These are phyloP conservation scores for Phytophthora sp. DNA, from an alignment of 352 stramenopile species.

Conservation along the genomic window DNA sequence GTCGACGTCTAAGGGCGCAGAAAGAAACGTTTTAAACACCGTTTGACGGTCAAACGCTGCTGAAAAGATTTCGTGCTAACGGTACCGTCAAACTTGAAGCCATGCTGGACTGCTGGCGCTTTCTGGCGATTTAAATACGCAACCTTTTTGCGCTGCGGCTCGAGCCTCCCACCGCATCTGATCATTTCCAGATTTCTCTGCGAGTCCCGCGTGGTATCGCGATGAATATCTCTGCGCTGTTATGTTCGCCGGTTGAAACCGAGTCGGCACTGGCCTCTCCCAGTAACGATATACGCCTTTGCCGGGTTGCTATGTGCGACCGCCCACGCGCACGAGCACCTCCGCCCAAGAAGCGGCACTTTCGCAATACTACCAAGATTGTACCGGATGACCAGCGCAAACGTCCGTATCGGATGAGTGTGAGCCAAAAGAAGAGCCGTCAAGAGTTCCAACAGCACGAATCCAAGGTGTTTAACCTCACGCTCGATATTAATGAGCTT, in stretches of 20 bases:
- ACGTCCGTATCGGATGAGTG: conserved; percentile 35
- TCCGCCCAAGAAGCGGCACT: conserved; percentile 16
- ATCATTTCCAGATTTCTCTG: no score
- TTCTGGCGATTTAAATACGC: no score
- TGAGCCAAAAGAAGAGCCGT: conserved; percentile 17
- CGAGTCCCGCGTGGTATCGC: neutral
- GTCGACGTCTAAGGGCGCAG: no score
- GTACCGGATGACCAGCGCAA: conserved; percentile 28
- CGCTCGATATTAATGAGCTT: conserved; percentile 39
- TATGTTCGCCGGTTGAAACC: conserved; percentile 16
- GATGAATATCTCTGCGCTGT: conserved; percentile 24
- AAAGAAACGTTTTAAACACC: no score
- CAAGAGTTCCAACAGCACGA: conserved; percentile 23
- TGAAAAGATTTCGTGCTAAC: neutral
- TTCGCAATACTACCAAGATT: conserved; percentile 6
- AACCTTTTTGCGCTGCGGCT: no score
- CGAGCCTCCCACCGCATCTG: no score
- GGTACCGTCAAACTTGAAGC: no score
- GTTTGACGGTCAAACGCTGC: neutral
- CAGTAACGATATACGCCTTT: neutral
- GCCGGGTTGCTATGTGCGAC: conserved; percentile 11
- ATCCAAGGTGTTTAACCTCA: conserved; percentile 32
- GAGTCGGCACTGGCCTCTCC: neutral
- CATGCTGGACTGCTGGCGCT: no score
- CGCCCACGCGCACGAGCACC: neutral